Evolutionary conservation across 2,329 filamentous ascomycete species (phyloP), one percentile per base, ranked within the genome.

Genomic region (Arthroderma uncinatum): DNA sequence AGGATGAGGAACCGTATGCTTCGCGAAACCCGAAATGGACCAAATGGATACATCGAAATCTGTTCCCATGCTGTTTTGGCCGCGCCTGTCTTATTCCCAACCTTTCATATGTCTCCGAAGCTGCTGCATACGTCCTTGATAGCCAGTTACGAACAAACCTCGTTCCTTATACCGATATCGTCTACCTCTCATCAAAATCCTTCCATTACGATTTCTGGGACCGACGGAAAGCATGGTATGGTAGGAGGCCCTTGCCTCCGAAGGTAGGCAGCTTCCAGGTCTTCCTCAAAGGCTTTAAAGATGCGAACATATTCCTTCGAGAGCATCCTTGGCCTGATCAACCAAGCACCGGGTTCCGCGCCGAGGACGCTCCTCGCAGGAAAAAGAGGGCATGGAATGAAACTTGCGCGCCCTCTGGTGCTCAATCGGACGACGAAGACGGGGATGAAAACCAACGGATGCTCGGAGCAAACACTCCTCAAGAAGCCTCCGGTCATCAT

Each of bases 141-240:
- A 84, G 82, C 63, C 90, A 95, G 67, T 77, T 98, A 53, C 86
- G 85, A 64, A 97, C 93, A 19, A 84, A 95, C 68, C 79, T 98
- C 64, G 94, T 98, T 4, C 93, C 93, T 0, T 97, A 96, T 66
- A 98, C 93, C 42, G 93, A 95, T 66, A 89, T 98, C 40, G 90
- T 97, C 34, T 87, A 86, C 67, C 78, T 98, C 25, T 94, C 92
- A 4, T 97, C 93, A 16, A 97, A 95, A 70, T 94, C 91, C 1
- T 98, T 98, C 70, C 91, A 94, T 71, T 98, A 98, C 68, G 93
- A 95, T 59, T 97, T 93, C 70, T 98, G 91, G 91, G 91, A 95
- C 67, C 83, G 92, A 19, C 82, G 91, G 66, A 89, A 85, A 65
- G 93, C 87, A 67, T 90, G 93, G 68, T 82, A 89, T 67, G 93